These are phyloP conservation scores for Dothideomycetes sp. DNA, from an alignment of 2,329 filamentous ascomycete species.

Conservation along the genomic window DNA sequence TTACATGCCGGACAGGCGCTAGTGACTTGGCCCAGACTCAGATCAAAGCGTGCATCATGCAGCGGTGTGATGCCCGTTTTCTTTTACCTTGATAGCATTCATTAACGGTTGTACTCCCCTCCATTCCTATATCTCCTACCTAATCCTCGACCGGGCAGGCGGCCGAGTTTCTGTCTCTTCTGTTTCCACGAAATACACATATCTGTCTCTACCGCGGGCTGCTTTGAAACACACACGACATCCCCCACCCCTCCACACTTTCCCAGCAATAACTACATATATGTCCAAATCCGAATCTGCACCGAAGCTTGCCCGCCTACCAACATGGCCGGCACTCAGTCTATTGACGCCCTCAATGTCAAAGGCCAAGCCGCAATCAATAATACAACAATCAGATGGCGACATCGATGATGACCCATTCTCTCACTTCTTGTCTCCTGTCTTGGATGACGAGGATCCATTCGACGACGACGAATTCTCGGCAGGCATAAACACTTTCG, in stretches of 20 bases:
- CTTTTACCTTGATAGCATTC: too few relatives aligned
- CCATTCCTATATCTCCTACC: not conserved
- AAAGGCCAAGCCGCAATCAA: constrained; percentile 5
- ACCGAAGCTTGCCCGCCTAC: constrained; percentile 9
- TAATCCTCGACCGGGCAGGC: not conserved
- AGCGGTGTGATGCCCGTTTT: not conserved
- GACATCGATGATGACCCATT: constrained; percentile 33
- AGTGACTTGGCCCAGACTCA: not conserved
- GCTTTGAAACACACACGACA: not conserved
- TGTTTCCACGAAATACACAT: too few relatives aligned
- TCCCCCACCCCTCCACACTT: too few relatives aligned
- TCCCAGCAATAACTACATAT: constrained; percentile 3
- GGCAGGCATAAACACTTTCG: constrained; percentile 22
- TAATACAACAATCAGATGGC: constrained; percentile 9
- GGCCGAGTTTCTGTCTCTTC: not conserved
- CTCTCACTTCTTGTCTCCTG: constrained; percentile 30
- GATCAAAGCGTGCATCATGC: too few relatives aligned
- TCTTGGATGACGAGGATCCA: constrained; percentile 29
- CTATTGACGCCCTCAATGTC: constrained; percentile 8
- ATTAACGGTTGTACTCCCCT: not conserved
- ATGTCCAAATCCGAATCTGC: constrained; percentile 10
- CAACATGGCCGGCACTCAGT: constrained; percentile 12
- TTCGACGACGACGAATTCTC: constrained; percentile 24
- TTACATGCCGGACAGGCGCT: not conserved
- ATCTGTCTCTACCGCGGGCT: too few relatives aligned